Percentiles rank a stretch among this genome's conserved stretches.
These are phyloP conservation scores for Trichoderma orchidacearum DNA, from an alignment of 495 filamentous ascomycete genomes.

Conservation along the genomic window DNA sequence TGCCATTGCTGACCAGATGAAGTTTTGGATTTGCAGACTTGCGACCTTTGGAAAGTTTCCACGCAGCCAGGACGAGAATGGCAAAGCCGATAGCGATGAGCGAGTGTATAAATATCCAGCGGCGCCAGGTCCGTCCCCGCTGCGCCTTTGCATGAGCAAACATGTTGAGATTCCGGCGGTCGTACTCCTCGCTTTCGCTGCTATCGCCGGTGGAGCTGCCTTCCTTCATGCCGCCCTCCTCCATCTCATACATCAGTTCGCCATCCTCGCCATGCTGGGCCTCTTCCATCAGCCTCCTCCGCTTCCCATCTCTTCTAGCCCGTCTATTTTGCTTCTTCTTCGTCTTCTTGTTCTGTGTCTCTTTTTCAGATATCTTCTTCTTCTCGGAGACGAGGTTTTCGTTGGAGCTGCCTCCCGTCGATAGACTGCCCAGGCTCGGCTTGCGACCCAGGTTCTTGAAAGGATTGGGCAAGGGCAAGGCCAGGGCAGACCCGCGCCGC, in stretches of 20 bases:
- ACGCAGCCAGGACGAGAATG: conserved; percentile 34
- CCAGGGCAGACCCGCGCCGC: conserved; percentile 31
- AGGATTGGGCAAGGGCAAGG: conserved; percentile 27
- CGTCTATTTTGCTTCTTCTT: conserved; percentile 11
- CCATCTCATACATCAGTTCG: conserved; percentile 78
- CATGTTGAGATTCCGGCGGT: conserved; percentile 29
- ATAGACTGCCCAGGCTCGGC: conserved; percentile 14
- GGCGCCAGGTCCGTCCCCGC: conserved; percentile 27
- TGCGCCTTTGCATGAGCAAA: conserved; percentile 28
- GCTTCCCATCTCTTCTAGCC: conserved; percentile 30
- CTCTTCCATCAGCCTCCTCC: conserved; percentile 30
- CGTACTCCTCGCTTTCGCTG: conserved; percentile 41
- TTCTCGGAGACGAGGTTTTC: conserved; percentile 37
- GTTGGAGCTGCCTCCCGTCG: conserved; percentile 11
- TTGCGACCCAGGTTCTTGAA: conserved; percentile 17
- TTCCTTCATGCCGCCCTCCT: conserved; percentile 61
- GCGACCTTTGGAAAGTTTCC: conserved; percentile 31
- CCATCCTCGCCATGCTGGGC: conserved; percentile 51
- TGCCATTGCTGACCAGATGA: conserved; percentile 58
- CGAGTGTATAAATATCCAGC: conserved; percentile 39
- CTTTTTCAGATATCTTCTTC: too few species aligned
- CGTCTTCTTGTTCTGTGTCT: too few species aligned
- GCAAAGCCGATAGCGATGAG: conserved; percentile 36
- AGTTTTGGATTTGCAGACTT: conserved; percentile 8
- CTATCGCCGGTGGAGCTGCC: conserved; percentile 40